A percentile compares a stretch with the other conserved stretches of the same genome.
Evolutionary conservation across 495 filamentous ascomycete genomes (phyloP).

Genomic region (Xylaria nigripes): DNA sequence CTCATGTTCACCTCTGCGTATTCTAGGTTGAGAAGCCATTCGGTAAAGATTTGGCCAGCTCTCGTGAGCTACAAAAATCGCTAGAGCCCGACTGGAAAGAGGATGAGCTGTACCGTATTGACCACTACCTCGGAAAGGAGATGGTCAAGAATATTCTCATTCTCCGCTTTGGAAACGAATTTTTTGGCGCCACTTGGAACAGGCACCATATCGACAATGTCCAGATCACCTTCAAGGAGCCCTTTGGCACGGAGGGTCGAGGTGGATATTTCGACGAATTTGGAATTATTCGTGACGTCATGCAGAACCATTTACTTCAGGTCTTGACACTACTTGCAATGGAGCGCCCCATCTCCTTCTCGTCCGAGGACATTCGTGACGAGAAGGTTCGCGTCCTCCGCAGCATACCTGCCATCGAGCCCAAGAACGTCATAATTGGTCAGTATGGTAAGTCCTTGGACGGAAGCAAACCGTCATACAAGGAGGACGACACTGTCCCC

Average conservation of each 20-base stretch:
- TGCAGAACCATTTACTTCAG: constrained; percentile 95
- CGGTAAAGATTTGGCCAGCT: constrained; percentile 91
- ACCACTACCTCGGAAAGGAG: constrained; percentile 99
- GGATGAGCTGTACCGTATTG: constrained; percentile 98
- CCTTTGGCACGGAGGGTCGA: constrained; percentile 98
- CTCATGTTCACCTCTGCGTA: constrained; percentile 11
- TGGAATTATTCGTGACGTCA: constrained; percentile 97
- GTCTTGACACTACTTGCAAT: constrained; percentile 94
- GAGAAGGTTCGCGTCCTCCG: constrained; percentile 97
- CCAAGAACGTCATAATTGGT: constrained; percentile 99
- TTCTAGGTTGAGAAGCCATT: constrained; percentile 95
- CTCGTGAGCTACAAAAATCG: constrained; percentile 88
- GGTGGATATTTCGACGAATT: constrained; percentile 99
- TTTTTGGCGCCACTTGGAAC: constrained; percentile 99
- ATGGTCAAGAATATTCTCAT: constrained; percentile 99
- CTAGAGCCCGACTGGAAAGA: constrained; percentile 98
- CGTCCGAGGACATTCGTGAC: constrained; percentile 95
- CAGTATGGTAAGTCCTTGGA: constrained; percentile 97
- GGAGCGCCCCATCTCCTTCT: constrained; percentile 98
- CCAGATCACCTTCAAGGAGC: constrained; percentile 98
- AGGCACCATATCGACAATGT: constrained; percentile 99
- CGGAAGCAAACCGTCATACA: constrained; percentile 94
- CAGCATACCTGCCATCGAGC: constrained; percentile 90
- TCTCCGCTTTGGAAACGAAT: constrained; percentile 96
- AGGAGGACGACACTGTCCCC: constrained; percentile 97